Evolutionary conservation across 2,329 filamentous ascomycete genomes (phyloP).

Genomic region (Myrmaecium sp.): DNA sequence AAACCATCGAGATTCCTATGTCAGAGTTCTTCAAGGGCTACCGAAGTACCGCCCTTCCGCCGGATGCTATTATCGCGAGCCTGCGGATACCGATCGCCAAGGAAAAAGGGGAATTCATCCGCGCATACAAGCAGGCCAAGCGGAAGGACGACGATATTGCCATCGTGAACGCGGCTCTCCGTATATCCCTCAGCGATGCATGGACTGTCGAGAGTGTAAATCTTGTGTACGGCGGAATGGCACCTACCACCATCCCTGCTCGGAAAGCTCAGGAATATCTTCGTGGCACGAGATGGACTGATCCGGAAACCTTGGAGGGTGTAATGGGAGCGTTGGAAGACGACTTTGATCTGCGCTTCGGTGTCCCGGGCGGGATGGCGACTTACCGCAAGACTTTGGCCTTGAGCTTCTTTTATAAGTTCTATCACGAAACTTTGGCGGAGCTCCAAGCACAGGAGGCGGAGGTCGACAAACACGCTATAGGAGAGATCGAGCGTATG

Average conservation of each 20-base stretch:
- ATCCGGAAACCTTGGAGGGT: conserved; percentile 71
- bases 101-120: conserved; percentile 64
- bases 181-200: conserved; percentile 51
- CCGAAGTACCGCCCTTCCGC: conserved; percentile 61
- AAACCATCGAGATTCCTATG: conserved; percentile 79
- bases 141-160: conserved; percentile 97
- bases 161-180: conserved; percentile 78
- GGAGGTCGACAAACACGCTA: conserved; percentile 52
- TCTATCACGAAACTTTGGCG: conserved; percentile 75
- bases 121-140: conserved; percentile 92
- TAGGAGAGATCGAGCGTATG: conserved; percentile 69
- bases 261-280: conserved; percentile 61
- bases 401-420: conserved; percentile 89
- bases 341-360: conserved; percentile 78
- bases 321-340: conserved; percentile 76
- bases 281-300: conserved; percentile 60
- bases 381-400: conserved; percentile 86
- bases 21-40: conserved; percentile 85
- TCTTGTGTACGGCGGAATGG: conserved; percentile 90
- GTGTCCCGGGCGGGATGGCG: conserved; percentile 93
- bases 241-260: conserved; percentile 74
- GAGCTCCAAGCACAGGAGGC: conserved; percentile 36
- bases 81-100: conserved; percentile 69
- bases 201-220: conserved; percentile 58
- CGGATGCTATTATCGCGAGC: conserved; percentile 69